A percentile compares a stretch with the other conserved stretches of the same genome.
phyloP scores from a whole-genome alignment of 495 filamentous ascomycete species.

The Trichoderma reesei region DNA sequence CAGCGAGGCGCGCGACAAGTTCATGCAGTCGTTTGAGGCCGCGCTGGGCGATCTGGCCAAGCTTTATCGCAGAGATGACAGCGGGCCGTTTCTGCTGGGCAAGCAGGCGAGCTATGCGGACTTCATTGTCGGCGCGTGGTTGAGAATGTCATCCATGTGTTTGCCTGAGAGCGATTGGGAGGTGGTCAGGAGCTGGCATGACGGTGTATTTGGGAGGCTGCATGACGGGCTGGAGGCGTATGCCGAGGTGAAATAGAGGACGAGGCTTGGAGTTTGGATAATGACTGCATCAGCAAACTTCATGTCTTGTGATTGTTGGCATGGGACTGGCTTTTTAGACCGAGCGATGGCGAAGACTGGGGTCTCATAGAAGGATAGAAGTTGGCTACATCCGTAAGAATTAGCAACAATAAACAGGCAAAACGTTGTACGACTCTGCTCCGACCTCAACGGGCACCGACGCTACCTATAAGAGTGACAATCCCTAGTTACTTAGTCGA shows the following conservation, averaged over 20 bases:
- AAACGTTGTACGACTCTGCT: no score
- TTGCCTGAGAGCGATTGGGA: conserved; percentile 40
- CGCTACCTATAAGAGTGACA: no score
- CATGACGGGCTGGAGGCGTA: conserved; percentile 32
- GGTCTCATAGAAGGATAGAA: no score
- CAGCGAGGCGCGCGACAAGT: conserved; percentile 33
- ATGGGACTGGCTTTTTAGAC: no score
- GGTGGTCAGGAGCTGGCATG: conserved; percentile 42
- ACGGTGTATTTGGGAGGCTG: conserved; percentile 35
- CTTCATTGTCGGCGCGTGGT: conserved; percentile 51
- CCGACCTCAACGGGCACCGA: no score
- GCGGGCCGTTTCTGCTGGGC: conserved; percentile 45
- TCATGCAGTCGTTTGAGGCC: conserved; percentile 26
- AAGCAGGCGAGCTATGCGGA: conserved; percentile 46
- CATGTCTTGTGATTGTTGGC: no score
- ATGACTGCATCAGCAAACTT: no score
- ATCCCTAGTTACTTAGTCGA: no score
- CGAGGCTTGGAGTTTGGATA: no score
- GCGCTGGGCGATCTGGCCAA: conserved; percentile 34
- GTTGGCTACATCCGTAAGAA: no score
- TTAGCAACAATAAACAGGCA: no score
- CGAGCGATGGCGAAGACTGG: no score
- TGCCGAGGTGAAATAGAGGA: not conserved
- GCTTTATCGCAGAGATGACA: conserved; percentile 26
- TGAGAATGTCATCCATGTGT: conserved; percentile 33